A percentile compares a stretch with the other conserved stretches of the same genome.
phyloP scores from a whole-genome alignment of 805 yeast genomes.

The Millerago galiae region DNA sequence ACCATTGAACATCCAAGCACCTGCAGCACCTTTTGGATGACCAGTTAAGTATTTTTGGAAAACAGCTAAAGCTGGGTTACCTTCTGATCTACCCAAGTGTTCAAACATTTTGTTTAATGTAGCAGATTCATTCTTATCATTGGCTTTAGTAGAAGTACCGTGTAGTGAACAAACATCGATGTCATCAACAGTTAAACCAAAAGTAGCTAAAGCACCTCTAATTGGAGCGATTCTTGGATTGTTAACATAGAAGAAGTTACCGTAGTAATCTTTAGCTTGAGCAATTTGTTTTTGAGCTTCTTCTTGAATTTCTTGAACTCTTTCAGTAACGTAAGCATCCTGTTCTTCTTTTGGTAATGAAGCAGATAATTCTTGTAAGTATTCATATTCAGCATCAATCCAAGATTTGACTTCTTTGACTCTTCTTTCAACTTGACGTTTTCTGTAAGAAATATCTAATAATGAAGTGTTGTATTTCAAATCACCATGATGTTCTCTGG shows the following conservation, averaged over 20 bases:
- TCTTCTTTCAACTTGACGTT: conserved; percentile 82
- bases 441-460: conserved; percentile 87
- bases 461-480: conserved; percentile 74
- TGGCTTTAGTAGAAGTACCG: conserved; percentile 98
- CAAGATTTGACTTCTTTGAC: conserved; percentile 70
- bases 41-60: conserved; percentile 99
- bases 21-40: conserved; percentile 99
- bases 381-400: conserved; percentile 75
- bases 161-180: conserved; percentile 97
- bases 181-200: conserved; percentile 89
- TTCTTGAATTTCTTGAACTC: conserved; percentile 79
- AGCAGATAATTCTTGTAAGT: conserved; percentile 64
- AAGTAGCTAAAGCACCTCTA: conserved; percentile 94
- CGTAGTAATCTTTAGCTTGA: conserved; percentile 90
- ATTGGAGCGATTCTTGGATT: conserved; percentile 95
- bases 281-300: conserved; percentile 81
- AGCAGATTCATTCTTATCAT: conserved; percentile 95
- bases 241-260: conserved; percentile 85
- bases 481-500: conserved; percentile 84
- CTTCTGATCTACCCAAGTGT: conserved; percentile 94
- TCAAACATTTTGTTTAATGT: conserved; percentile 88
- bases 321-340: conserved; percentile 63
- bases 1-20: conserved; percentile 99
- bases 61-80: conserved; percentile 96
- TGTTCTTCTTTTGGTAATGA: conserved; percentile 42